Evolutionary conservation across 768 basidiomycete genomes (phyloP), one percentile per base, ranked within the genome.

Genomic region (Boletus rubescentipes): DNA sequence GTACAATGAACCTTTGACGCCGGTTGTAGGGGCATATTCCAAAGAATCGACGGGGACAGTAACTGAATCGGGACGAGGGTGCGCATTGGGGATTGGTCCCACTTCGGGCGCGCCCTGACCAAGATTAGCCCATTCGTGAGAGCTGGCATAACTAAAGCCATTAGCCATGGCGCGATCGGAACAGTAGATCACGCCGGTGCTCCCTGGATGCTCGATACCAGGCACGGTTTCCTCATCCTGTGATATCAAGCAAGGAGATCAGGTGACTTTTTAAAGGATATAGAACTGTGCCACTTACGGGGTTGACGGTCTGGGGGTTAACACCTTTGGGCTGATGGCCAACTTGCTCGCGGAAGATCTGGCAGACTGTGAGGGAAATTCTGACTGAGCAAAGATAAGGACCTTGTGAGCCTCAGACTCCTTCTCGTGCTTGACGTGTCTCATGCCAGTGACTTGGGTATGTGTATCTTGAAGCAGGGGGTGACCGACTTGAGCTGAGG

Each of bases 121-220:
- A 10, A 92, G 78, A 65, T 93, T 92, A 6, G 89, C 80, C 91
- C 92, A 93, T 59, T 87, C 85, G 63, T 91, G 86, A 14, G 84
- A 85, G 59, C 77, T 75, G 54, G 87, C 81, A 61, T 91, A 89
- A 59, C 75, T 86, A 76, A 93, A 97, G 9, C 94, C 94, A 66
- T 97, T 96, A 11, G 93, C 93, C 76, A 93, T 91, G n/a, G 93
- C 91, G 54, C 93, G 85, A 66, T 94, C 91, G 2, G 90, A 92
- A 71, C 93, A 94, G 68, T 95, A 97, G 64, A 95, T 85, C 26
- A 86, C 84, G 54, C 80, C 75, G 1, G 79, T 80, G 61, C 72
- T 72, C 32, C 83, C 82, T 2, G 91, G 91, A 66, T 91, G 90
- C 65, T 86, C 80, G 63, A 91, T 90, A 45, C 91, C 92, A 18